A percentile compares a stretch with the other conserved stretches of the same genome.
Evolutionary conservation across 2,329 filamentous ascomycete genomes (phyloP).

Genomic region (Pseudopithomyces maydicus): DNA sequence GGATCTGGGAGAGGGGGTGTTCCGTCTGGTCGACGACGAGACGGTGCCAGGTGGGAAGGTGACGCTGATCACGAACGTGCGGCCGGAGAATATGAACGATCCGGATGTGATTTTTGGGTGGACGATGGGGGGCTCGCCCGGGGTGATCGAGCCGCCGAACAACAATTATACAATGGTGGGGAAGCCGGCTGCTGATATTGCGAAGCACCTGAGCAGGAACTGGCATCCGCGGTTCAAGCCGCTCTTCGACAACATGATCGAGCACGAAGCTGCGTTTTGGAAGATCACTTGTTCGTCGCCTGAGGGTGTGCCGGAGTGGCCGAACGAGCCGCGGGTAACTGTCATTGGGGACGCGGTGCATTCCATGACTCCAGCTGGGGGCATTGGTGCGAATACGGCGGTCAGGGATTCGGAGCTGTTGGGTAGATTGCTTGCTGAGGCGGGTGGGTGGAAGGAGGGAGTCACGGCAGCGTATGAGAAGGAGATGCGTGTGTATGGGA

Average conservation of each 20-base stretch:
- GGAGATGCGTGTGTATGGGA: slow-evolving; percentile 44
- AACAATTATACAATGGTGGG: slow-evolving; percentile 65
- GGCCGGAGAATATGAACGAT: slow-evolving; percentile 64
- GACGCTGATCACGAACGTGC: slow-evolving; percentile 68
- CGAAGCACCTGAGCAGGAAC: slow-evolving; percentile 57
- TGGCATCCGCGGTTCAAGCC: slow-evolving; percentile 64
- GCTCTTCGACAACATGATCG: slow-evolving; percentile 64
- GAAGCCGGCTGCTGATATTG: slow-evolving; percentile 61
- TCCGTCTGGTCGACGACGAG: slow-evolving; percentile 56
- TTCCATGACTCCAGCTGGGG: slow-evolving; percentile 54
- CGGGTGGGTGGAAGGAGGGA: slow-evolving; percentile 32
- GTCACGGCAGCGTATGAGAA: slow-evolving; percentile 46
- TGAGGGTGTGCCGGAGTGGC: slow-evolving; percentile 64
- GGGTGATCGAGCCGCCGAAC: slow-evolving; percentile 63
- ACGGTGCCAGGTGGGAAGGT: slow-evolving; percentile 51
- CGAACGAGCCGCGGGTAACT: slow-evolving; percentile 59
- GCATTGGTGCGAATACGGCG: slow-evolving; percentile 53
- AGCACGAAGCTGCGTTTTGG: slow-evolving; percentile 66
- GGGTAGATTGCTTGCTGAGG: slow-evolving; percentile 43
- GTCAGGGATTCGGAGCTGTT: slow-evolving; percentile 49
- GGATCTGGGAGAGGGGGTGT: slow-evolving; percentile 67
- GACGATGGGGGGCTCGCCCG: slow-evolving; percentile 65
- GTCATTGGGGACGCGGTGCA: slow-evolving; percentile 54
- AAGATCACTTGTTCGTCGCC: slow-evolving; percentile 69
- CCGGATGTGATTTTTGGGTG: slow-evolving; percentile 64